phyloP scores from a whole-genome alignment of 2,329 filamentous ascomycete species.

The Coleophoma cylindrospora region DNA sequence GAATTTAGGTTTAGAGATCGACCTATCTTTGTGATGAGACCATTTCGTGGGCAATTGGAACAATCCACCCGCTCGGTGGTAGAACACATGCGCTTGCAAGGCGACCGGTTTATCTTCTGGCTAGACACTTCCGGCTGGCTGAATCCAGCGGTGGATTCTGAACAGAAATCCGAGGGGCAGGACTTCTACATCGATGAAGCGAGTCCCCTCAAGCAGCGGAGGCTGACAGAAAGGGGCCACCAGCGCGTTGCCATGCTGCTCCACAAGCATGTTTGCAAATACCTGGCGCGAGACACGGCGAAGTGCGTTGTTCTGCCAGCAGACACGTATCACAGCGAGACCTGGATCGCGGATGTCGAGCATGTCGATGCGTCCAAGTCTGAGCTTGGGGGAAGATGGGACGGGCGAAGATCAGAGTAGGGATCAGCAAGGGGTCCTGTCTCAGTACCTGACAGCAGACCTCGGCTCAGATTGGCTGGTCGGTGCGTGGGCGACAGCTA shows the following conservation, averaged over 20 bases:
- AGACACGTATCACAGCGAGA: conserved; percentile 18
- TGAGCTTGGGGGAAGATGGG: no score
- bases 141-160: conserved; percentile 18
- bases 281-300: conserved; percentile 24
- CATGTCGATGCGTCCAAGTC: conserved; percentile 11
- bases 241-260: conserved; percentile 30
- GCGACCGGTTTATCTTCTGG: conserved; percentile 31
- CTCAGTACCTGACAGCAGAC: no score
- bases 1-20: conserved; percentile 20
- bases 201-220: conserved; percentile 20
- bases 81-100: conserved; percentile 25
- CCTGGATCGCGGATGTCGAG: conserved; percentile 10
- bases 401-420: no score
- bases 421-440: no score
- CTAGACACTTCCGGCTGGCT: conserved; percentile 35
- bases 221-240: conserved; percentile 27
- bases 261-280: conserved; percentile 30
- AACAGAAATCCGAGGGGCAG: conserved; percentile 14
- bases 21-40: conserved; percentile 32
- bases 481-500: no score
- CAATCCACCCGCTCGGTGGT: conserved; percentile 28
- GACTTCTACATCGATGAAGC: conserved; percentile 27
- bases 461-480: no score
- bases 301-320: conserved; percentile 29
- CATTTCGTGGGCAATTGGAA: conserved; percentile 27